Conservation (phyloP, 163 green algal genomes). For the Volvox carteri region DNA sequence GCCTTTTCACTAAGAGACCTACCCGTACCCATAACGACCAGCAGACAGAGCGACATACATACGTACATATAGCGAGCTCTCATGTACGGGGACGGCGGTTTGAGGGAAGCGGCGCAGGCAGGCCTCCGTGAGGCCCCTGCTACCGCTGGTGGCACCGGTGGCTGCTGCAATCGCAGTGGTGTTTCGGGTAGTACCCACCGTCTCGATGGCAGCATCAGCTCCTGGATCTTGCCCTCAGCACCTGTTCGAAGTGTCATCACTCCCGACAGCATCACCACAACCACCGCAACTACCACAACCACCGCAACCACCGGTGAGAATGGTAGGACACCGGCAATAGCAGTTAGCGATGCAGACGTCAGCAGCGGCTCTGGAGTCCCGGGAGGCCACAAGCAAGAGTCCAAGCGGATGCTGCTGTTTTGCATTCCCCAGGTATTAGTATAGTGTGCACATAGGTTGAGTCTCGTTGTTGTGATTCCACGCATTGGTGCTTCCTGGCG, state of each 20-base stretch:
- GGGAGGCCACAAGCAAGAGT: too few species aligned
- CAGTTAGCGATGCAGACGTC: too few species aligned
- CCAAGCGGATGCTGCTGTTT: conserved; percentile 34
- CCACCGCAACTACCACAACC: not conserved
- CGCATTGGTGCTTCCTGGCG: not conserved
- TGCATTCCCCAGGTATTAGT: conserved; percentile 18
- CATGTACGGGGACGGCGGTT: not conserved
- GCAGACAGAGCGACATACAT: too few species aligned
- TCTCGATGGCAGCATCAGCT: not conserved
- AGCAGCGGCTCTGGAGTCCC: too few species aligned
- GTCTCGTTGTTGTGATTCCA: not conserved
- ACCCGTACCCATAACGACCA: too few species aligned
- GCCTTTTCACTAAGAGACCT: too few species aligned
- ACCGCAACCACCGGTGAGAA: not conserved
- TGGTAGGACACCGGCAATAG: not conserved
- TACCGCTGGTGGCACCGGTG: not conserved
- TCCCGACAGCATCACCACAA: too few species aligned
- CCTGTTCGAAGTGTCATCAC: not conserved
- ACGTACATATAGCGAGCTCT: too few species aligned
- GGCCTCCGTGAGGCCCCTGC: not conserved
- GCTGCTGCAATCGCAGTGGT: too few species aligned
- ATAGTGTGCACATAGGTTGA: not conserved
- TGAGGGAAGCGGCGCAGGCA: not conserved
- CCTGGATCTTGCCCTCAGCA: not conserved
- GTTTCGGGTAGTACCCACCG: too few species aligned